phyloP scores from a whole-genome alignment of 192 early-diverging fungal genomes.

The Lobosporangium transversale region DNA sequence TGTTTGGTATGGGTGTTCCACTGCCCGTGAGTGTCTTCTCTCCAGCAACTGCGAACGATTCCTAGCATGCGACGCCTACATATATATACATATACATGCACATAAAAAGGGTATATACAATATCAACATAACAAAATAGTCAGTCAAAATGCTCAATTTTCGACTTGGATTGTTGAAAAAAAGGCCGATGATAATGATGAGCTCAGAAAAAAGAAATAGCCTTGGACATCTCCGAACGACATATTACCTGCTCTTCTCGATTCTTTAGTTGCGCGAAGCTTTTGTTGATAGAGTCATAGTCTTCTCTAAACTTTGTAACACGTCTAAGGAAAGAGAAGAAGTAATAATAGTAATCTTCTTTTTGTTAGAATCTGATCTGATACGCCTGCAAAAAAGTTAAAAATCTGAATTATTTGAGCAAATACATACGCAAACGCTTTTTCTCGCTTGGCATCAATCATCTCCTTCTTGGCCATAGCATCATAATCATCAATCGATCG shows the following conservation, averaged over 20 bases:
- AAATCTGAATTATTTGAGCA: neutral
- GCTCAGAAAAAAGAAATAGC: too few relatives aligned
- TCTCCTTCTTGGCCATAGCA: constrained; percentile 62
- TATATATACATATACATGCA: too few relatives aligned
- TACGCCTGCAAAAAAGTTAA: too few relatives aligned
- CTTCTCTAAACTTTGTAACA: constrained; percentile 62
- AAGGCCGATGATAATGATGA: too few relatives aligned
- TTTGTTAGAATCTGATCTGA: too few relatives aligned
- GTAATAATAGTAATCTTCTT: constrained; percentile 2
- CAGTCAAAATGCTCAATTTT: too few relatives aligned
- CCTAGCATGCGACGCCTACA: constrained; percentile 52
- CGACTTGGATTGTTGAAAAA: too few relatives aligned
- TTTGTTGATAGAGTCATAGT: constrained; percentile 57
- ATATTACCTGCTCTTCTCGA: constrained; percentile 54
- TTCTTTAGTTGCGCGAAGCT: constrained; percentile 59
- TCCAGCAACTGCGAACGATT: constrained; percentile 60
- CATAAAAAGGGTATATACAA: too few relatives aligned
- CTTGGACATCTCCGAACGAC: too few relatives aligned
- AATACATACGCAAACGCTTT: constrained; percentile 60
- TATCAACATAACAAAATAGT: too few relatives aligned
- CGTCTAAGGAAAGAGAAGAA: constrained; percentile 45
- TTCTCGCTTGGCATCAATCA: constrained; percentile 64
- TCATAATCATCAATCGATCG: constrained; percentile 70
- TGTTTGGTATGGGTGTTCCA: constrained; percentile 51
- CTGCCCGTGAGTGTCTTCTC: constrained; percentile 51